These are phyloP conservation scores for Phytophthora macrochlamydospora DNA, from an alignment of 352 stramenopile genomes.

Conservation along the genomic window DNA sequence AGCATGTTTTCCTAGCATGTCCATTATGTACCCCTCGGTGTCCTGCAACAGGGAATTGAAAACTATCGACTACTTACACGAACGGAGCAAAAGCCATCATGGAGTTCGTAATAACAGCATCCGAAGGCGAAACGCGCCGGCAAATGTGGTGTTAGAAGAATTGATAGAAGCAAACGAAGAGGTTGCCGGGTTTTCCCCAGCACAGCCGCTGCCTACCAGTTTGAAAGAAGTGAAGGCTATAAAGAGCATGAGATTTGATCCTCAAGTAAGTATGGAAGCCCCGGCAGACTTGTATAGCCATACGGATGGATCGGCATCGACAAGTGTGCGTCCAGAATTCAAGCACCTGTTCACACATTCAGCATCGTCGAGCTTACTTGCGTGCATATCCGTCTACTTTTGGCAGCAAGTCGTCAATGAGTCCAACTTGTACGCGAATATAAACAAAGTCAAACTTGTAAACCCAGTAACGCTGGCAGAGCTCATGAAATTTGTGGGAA, in stretches of 20 bases:
- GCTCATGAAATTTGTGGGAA: not conserved
- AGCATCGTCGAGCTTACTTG: slow-evolving; percentile 10
- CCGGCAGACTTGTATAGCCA: slow-evolving; percentile 10
- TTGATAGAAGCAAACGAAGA: slow-evolving; percentile 5
- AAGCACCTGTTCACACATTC: slow-evolving; percentile 8
- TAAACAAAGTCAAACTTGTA: not conserved
- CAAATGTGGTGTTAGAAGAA: not conserved
- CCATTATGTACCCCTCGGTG: slow-evolving; percentile 4
- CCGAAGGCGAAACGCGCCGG: not conserved
- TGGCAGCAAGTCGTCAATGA: too few species aligned
- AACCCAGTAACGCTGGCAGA: not conserved
- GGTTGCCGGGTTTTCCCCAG: not conserved
- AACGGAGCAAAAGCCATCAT: slow-evolving; percentile 1
- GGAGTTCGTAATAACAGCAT: not conserved
- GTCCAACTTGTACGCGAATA: too few species aligned
- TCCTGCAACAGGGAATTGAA: slow-evolving; percentile 12
- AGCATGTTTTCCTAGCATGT: slow-evolving; percentile 8
- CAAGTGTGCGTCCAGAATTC: slow-evolving; percentile 6
- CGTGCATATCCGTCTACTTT: slow-evolving; percentile 3
- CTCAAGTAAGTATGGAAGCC: slow-evolving; percentile 2
- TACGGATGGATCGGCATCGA: not conserved
- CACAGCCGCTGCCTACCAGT: slow-evolving; percentile 4
- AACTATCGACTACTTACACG: slow-evolving; percentile 8
- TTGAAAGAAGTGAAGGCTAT: slow-evolving; percentile 8
- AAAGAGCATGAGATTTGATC: slow-evolving; percentile 15